phyloP scores from a whole-genome alignment of 2,329 filamentous ascomycete genomes.

The Neofusicoccum sp. region DNA sequence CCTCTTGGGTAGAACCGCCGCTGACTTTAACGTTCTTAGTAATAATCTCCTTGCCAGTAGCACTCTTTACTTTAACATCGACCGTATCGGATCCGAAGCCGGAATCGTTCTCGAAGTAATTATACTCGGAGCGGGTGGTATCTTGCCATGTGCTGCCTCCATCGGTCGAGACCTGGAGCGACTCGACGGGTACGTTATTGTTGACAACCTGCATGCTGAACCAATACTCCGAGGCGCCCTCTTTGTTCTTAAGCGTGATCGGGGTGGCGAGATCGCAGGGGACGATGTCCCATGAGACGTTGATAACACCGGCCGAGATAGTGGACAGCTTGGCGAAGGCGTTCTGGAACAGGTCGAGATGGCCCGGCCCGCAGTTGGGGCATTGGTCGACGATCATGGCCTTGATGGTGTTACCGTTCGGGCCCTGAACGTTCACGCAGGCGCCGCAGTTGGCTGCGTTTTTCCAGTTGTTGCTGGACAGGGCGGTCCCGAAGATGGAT shows the following conservation, averaged over 20 bases:
- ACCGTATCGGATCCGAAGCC: constrained; percentile 61
- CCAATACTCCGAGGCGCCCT: constrained; percentile 55
- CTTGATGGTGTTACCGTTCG: constrained; percentile 60
- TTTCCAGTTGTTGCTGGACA: constrained; percentile 62
- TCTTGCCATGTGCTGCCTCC: constrained; percentile 60
- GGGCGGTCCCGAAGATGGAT: constrained; percentile 62
- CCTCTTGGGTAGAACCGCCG: constrained; percentile 30
- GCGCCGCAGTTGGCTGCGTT: constrained; percentile 60
- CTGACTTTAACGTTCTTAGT: constrained; percentile 56
- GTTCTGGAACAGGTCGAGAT: constrained; percentile 59
- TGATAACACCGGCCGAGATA: constrained; percentile 51
- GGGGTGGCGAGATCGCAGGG: constrained; percentile 55
- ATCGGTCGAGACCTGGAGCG: constrained; percentile 64
- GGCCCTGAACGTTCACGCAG: constrained; percentile 63
- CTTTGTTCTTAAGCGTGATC: constrained; percentile 57
- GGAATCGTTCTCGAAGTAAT: constrained; percentile 63
- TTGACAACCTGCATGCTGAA: constrained; percentile 68
- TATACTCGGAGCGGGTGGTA: constrained; percentile 55
- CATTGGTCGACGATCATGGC: constrained; percentile 67
- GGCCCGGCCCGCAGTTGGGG: constrained; percentile 56
- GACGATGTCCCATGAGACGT: constrained; percentile 54
- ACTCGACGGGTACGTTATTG: constrained; percentile 58
- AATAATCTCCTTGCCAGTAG: constrained; percentile 53
- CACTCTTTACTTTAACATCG: constrained; percentile 59
- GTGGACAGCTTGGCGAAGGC: constrained; percentile 54